These are phyloP conservation scores for Colletotrichum tofieldiae DNA, from an alignment of 2,329 filamentous ascomycete species.

Conservation along the genomic window DNA sequence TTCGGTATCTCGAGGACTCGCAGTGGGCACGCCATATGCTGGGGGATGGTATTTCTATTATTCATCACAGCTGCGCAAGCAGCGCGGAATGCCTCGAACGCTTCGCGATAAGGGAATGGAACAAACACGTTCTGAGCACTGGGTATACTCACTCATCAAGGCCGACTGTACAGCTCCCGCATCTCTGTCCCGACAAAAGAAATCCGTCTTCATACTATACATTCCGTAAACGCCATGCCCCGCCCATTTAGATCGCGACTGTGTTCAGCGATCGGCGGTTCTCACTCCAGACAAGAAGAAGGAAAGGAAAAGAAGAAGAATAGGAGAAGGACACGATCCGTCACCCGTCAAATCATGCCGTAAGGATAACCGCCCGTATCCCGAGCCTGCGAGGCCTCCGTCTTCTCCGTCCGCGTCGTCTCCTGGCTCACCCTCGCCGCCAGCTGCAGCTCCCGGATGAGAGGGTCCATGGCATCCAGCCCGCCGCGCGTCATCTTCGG, in stretches of 20 bases:
- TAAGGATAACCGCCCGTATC: conserved; percentile 27
- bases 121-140: background rate
- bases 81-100: background rate
- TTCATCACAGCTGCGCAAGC: background rate
- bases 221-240: background rate
- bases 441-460: conserved; percentile 60
- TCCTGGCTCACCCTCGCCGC: conserved; percentile 42
- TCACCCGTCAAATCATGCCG: conserved; percentile 28
- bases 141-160: conserved; percentile 16
- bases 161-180: background rate
- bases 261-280: background rate
- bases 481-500: conserved; percentile 44
- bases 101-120: background rate
- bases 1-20: background rate
- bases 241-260: background rate
- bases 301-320: background rate
- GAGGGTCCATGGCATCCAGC: conserved; percentile 59
- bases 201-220: conserved; percentile 2
- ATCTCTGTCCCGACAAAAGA: conserved; percentile 9
- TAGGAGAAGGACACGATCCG: background rate
- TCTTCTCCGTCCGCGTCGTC: conserved; percentile 22
- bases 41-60: background rate
- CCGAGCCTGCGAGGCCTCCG: conserved; percentile 11
- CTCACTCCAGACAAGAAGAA: background rate
- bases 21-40: background rate